Conservation (phyloP, 805 yeast species). For the Sugiyamaella qingdaonensis region DNA sequence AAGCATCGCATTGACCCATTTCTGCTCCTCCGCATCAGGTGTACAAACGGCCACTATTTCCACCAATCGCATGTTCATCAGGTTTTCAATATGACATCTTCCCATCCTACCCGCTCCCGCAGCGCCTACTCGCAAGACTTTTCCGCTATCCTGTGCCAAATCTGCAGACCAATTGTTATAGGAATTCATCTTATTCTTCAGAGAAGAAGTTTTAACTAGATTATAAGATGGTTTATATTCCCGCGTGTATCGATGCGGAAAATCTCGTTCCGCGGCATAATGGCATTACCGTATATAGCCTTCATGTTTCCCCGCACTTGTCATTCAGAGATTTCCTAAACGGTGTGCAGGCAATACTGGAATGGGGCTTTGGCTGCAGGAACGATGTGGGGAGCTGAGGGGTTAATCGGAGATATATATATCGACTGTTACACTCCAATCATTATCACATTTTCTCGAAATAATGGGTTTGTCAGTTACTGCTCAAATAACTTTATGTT, state of each 20-base stretch:
- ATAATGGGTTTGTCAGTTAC: constrained; percentile 20
- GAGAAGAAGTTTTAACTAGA: not conserved
- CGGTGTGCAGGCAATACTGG: too few species aligned
- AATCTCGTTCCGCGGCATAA: too few species aligned
- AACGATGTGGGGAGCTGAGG: not conserved
- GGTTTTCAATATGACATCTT: constrained; percentile 14
- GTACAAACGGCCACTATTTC: constrained; percentile 17
- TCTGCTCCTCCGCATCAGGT: constrained; percentile 10
- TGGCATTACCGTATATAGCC: too few species aligned
- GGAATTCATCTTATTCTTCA: not conserved
- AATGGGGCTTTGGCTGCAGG: not conserved
- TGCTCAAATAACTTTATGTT: constrained; percentile 7
- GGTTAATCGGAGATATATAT: not conserved
- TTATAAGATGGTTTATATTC: too few species aligned
- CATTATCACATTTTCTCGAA: too few species aligned
- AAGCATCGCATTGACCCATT: constrained; percentile 10
- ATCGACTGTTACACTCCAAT: not conserved
- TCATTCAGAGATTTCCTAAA: too few species aligned
- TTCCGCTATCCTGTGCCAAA: not conserved
- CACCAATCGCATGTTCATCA: constrained; percentile 6
- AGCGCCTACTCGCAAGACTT: constrained; percentile 10
- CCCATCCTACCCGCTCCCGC: constrained; percentile 22
- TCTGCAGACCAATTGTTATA: not conserved
- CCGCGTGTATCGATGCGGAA: too few species aligned
- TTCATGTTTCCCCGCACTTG: too few species aligned